Evolutionary conservation across 1,139 yeast genomes (phyloP), one percentile per base, ranked within the genome.

Genomic region (Schwanniomyces etchellsii): DNA sequence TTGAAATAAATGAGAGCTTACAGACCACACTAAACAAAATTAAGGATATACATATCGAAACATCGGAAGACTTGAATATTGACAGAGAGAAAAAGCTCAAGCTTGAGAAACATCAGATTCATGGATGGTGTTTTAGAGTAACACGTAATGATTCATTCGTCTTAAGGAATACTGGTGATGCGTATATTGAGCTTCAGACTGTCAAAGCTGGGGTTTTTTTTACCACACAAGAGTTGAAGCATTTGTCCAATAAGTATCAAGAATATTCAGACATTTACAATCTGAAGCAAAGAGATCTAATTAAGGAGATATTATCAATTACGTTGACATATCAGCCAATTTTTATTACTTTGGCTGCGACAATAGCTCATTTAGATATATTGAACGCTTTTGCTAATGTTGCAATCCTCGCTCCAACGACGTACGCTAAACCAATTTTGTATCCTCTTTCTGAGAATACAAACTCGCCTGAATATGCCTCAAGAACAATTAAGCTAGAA

Each of bases 181-280:
- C 71, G 29, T 91, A 81, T 50, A 69, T 70, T 31, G 96, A 91
- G 51, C 64, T 89, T 20, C 85, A 88, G 32, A 88, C 97, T 0
- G 94, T 86, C 21, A 91, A 91, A 53, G 95, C 96, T 1, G 98
- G 98, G 34, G 91, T 89, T 2, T 86, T 70, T 52, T 91, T 91
- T 61, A 85, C 95, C 5, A 85, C 95, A 3, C 57, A 64, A 25
- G 69, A 70, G 40, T 63, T 91, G 40, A 68, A 74, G 27, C 60
- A 64, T n/a, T 63, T 81, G 27, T 75, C 89, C 5, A 62, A 64
- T 28, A 75, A 78, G 37, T 81, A 77, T 44, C 57, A 62, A 9
- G 74, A 74, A 28, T 64, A 81, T 14, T 77, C 77, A 36, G 65
- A 67, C 12, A 81, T 80, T 35, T 91, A 89, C 53, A 77, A 81